Base-by-base conservation (phyloP, 2,329 filamentous ascomycete genomes). In the Fusarium guadeloupense region DNA sequence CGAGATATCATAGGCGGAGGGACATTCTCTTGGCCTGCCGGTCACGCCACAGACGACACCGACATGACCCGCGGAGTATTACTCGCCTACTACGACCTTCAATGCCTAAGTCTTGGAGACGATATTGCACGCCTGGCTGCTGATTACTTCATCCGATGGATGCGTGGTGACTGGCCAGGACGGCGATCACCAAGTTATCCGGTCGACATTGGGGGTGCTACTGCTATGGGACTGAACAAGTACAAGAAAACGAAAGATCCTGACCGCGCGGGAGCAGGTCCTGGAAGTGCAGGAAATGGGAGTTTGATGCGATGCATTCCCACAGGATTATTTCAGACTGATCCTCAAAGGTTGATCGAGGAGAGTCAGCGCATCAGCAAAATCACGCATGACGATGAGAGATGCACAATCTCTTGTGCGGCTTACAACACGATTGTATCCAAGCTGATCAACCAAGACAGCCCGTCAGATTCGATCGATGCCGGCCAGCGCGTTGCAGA, bases 301-400 rank as follows among this genome's bases (percentile, higher is more conserved):
- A 78, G 75, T 30, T 62, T 82, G 56, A 82, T 82, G 80, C 72
- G 80, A 4, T 82, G 80, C 56, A 70, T 82, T 2, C 75, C 80
- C 0, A 81, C 78, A 1, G 80, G 69, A 0, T 62, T 81, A 13
- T 80, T 82, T 44, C 71, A 72, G 25, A 17, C 13, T 0, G 70
- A 75, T 10, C 44, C 42, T 3, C 62, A 69, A 1, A 67, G 54
- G 21, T 17, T 75, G 6, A 41, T 76, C 5, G 35, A 39, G 1
- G 75, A 80, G 42, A 75, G 74, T 38, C 46, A 72, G 8, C 69
- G 70, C 5, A 75, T 80, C 49, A 78, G 76, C 41, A 71, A 69
- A 14, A 67, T 80, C 26, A 79, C 77, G 0, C 77, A 79, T 51
- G 63, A 78, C 46, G 77, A 79, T 47, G 17, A 26, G 9, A 57